Evolutionary conservation across 257 asterid species (phyloP), one percentile per base, ranked within the genome.

Genomic region (Misopates orontium): DNA sequence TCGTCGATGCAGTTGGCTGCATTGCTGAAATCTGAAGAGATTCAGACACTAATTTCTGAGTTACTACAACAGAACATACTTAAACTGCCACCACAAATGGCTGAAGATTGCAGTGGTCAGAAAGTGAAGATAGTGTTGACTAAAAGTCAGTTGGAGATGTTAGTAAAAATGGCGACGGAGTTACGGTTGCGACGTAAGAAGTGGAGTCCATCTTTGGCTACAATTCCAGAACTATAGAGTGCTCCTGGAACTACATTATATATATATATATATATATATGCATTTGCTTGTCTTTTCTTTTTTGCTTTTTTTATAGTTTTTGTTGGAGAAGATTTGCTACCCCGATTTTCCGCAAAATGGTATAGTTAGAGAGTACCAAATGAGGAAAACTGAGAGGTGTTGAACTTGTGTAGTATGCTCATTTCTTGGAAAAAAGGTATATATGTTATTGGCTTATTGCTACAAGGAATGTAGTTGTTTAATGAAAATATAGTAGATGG

Each of bases 111-210:
- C 68, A 19, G 45, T 17, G 80, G 73, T 10, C 69, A 78, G 70
- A 77, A 79, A 67, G 70, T 88, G 48, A 86, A 76, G 79, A 78
- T 88, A 62, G 83, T 84, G 52, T 28, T 84, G 56, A 77, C 71
- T 14, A 82, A 60, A 78, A 78, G 80, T 73, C 92, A 88, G 71
- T 48, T 82, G 73, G 75, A 79, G 81, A 50, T 74, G 75, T 80
- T 88, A 15, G 44, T 68, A n/a, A 72, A 40, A 15, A 72, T 70
- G 10, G 62, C 67, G 19, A 80, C 65, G 72, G 80, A 74, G 75
- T 50, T 79, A 3, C 74, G 62, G 9, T 21, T 56, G 72, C 67
- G 68, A 23, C 62, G 69, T 5, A 66, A 44, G 76, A 76, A 77
- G 61, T 83, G 91, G 86, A 74, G 57, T 60, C 80, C 88, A 14